Conservation (phyloP, 805 yeast genomes). For the Yarrowia divulgata region DNA sequence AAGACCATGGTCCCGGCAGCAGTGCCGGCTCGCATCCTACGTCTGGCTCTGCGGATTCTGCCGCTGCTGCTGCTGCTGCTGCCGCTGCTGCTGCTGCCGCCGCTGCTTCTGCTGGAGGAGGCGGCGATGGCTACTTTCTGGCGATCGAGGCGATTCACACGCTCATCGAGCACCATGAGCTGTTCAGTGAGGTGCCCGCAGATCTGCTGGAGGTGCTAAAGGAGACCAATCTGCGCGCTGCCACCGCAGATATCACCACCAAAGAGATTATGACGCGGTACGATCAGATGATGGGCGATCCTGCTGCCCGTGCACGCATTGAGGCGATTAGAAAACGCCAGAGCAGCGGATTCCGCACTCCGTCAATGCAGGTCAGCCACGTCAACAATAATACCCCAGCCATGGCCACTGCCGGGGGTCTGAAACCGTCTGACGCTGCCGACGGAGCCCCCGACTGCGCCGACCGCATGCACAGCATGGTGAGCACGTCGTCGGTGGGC, state of each 20-base stretch:
- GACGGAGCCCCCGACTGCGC: neutral
- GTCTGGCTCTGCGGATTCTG: conserved; percentile 39
- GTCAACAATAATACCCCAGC: conserved; percentile 1
- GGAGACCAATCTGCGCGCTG: conserved; percentile 50
- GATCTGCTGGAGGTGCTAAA: conserved; percentile 63
- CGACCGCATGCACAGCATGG: conserved; percentile 28
- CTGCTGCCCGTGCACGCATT: conserved; percentile 1
- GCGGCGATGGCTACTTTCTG: conserved; percentile 64
- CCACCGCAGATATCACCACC: conserved; percentile 45
- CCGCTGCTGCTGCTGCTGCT: conserved; percentile 39
- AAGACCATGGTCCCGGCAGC: conserved; percentile 41
- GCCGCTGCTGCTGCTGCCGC: conserved; percentile 40
- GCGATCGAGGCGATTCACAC: conserved; percentile 91
- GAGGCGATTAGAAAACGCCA: conserved; percentile 33
- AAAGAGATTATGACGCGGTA: conserved; percentile 46
- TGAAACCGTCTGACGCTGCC: neutral
- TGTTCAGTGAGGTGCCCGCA: conserved; percentile 75
- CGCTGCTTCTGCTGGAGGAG: conserved; percentile 26
- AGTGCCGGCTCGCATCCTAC: conserved; percentile 39
- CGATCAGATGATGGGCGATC: conserved; percentile 41
- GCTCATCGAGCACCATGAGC: conserved; percentile 81
- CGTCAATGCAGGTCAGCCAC: conserved; percentile 32
- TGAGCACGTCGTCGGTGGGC: conserved; percentile 39
- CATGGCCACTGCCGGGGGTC: conserved; percentile 6
- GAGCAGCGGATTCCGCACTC: conserved; percentile 26